phyloP scores from a whole-genome alignment of 176 grass and related monocot species.

The Neostapfia colusana region DNA sequence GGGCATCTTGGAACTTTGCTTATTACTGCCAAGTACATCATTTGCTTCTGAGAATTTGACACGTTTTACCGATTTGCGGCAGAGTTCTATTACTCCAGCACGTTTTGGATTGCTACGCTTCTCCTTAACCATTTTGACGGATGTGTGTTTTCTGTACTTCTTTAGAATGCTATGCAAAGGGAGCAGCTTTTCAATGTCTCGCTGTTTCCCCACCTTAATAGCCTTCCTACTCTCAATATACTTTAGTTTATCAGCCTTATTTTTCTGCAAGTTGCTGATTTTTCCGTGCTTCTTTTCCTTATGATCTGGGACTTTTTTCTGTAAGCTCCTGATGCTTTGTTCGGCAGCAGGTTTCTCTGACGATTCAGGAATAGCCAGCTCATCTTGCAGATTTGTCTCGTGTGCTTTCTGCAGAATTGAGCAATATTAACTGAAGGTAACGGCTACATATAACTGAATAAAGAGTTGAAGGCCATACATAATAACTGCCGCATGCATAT shows the following conservation, averaged over 20 bases:
- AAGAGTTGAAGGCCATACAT: no score
- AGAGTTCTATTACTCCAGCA: slow-evolving; percentile 44
- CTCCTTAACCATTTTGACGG: slow-evolving; percentile 55
- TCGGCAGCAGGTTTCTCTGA: slow-evolving; percentile 31
- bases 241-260: slow-evolving; percentile 30
- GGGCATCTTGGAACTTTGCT: slow-evolving; percentile 27
- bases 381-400: slow-evolving; percentile 10
- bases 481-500: no score
- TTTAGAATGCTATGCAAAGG: slow-evolving; percentile 57
- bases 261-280: slow-evolving; percentile 22
- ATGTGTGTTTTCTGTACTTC: slow-evolving; percentile 49
- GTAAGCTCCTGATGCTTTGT: slow-evolving; percentile 15
- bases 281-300: slow-evolving; percentile 33
- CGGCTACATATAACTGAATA: no score
- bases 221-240: slow-evolving; percentile 10
- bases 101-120: slow-evolving; percentile 29
- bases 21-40: not conserved
- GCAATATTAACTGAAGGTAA: no score
- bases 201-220: slow-evolving; percentile 31
- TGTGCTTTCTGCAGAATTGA: not conserved
- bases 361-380: slow-evolving; percentile 29
- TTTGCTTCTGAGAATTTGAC: slow-evolving; percentile 42
- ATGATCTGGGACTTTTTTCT: slow-evolving; percentile 14
- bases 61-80: slow-evolving; percentile 39
- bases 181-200: slow-evolving; percentile 31